Percentiles rank a stretch among this genome's conserved stretches.
Evolutionary conservation across 176 grass and related monocot genomes (phyloP).

Genomic region (Juncus effusus): DNA sequence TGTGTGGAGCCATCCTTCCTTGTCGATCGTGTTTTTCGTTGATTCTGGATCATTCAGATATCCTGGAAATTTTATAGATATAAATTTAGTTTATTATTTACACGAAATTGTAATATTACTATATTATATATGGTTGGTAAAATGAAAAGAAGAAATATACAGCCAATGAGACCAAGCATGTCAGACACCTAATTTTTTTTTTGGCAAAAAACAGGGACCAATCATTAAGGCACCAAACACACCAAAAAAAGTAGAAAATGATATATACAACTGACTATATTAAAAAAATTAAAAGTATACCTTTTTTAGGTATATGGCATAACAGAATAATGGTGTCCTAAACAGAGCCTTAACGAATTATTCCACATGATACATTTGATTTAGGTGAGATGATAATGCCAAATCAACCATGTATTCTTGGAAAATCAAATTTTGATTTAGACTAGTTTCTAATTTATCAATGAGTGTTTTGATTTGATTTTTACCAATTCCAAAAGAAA

Average conservation of each 20-base stretch:
- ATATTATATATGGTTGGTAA: no score
- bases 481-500: not conserved
- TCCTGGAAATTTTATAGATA: constrained; percentile 41
- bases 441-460: not conserved
- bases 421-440: constrained; percentile 8
- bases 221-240: constrained; percentile 9
- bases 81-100: constrained; percentile 7
- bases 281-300: constrained; percentile 14
- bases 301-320: not conserved
- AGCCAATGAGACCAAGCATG: no score
- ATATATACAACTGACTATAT: constrained; percentile 10
- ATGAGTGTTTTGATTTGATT: not conserved
- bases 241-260: constrained; percentile 3
- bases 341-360: not conserved
- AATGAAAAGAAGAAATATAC: no score
- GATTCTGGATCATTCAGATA: constrained; percentile 78
- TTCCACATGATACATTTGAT: not conserved
- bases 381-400: constrained; percentile 2
- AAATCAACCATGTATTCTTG: not conserved
- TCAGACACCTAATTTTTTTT: no score
- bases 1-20: constrained; percentile 82
- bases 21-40: constrained; percentile 84
- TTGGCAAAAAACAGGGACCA: no score
- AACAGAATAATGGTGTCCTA: not conserved
- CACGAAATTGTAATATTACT: not conserved